phyloP scores from a whole-genome alignment of 306 rosid genomes.

The Citrullus amarus region DNA sequence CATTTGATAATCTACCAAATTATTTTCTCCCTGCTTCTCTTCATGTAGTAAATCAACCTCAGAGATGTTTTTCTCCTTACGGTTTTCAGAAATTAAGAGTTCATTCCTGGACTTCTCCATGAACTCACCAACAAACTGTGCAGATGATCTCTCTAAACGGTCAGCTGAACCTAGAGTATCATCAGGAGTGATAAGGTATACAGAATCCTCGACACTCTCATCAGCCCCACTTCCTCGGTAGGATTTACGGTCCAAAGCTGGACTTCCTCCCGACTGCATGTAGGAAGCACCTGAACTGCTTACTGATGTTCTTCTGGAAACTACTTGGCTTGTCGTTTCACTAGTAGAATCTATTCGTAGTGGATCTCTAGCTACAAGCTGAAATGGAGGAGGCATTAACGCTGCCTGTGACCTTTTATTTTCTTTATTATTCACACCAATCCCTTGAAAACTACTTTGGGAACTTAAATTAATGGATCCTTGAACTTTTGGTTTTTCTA shows the following conservation, averaged over 20 bases:
- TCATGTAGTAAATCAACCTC: slow-evolving; percentile 23
- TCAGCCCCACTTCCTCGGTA: slow-evolving; percentile 19
- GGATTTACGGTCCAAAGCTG: slow-evolving; percentile 27
- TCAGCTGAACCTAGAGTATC: slow-evolving; percentile 65
- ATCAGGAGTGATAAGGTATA: slow-evolving; percentile 26
- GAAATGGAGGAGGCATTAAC: slow-evolving; percentile 46
- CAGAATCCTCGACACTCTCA: slow-evolving; percentile 25
- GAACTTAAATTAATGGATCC: slow-evolving; percentile 29
- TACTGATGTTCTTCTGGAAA: slow-evolving; percentile 35
- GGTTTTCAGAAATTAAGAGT: slow-evolving; percentile 38
- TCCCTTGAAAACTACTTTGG: slow-evolving; percentile 21
- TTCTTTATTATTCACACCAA: slow-evolving; percentile 23
- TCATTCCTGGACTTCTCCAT: slow-evolving; percentile 42
- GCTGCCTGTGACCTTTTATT: slow-evolving; percentile 28
- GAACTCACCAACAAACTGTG: slow-evolving; percentile 51
- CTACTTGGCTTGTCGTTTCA: slow-evolving; percentile 20
- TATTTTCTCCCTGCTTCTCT: slow-evolving; percentile 17
- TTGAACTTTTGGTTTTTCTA: slow-evolving; percentile 26
- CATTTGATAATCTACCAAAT: slow-evolving; percentile 25
- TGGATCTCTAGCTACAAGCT: slow-evolving; percentile 31
- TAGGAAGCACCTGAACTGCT: slow-evolving; percentile 34
- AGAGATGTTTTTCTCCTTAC: slow-evolving; percentile 21
- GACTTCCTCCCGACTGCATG: slow-evolving; percentile 21
- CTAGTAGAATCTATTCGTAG: slow-evolving; percentile 16
- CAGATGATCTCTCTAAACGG: slow-evolving; percentile 47